Evolutionary conservation across 192 early-diverging fungal genomes (phyloP).

Genomic region (Hyaloraphidium curvatum): DNA sequence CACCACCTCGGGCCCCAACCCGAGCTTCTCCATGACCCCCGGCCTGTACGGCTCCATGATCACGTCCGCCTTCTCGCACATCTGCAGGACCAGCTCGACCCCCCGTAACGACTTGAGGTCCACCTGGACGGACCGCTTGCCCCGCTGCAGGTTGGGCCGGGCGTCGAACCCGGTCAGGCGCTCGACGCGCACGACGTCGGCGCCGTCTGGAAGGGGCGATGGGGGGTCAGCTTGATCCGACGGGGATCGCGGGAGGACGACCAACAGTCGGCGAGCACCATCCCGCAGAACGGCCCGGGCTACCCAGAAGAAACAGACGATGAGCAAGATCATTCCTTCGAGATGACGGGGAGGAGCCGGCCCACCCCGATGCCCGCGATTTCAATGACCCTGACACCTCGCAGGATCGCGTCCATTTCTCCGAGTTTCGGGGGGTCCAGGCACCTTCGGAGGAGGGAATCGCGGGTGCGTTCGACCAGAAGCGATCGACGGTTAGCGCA

Average conservation of each 20-base stretch:
- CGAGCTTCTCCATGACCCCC: slow-evolving; percentile 47
- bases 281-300: slow-evolving; percentile 41
- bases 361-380: slow-evolving; percentile 25
- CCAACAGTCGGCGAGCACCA: slow-evolving; percentile 34
- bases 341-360: neutral
- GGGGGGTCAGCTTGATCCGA: neutral
- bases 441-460: too few relatives aligned
- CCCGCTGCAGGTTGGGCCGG: slow-evolving; percentile 23
- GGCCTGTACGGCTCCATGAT: slow-evolving; percentile 47
- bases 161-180: slow-evolving; percentile 10
- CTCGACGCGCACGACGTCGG: slow-evolving; percentile 43
- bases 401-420: neutral
- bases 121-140: slow-evolving; percentile 39
- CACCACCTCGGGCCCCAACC: slow-evolving; percentile 35
- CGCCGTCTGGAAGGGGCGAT: slow-evolving; percentile 15
- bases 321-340: neutral
- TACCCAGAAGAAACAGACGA: slow-evolving; percentile 26
- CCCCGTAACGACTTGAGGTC: slow-evolving; percentile 31
- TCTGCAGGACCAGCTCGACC: slow-evolving; percentile 17
- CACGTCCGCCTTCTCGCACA: slow-evolving; percentile 32
- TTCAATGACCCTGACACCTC: slow-evolving; percentile 36
- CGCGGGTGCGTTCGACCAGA: too few relatives aligned
- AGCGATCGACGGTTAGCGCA: too few relatives aligned
- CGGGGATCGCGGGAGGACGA: neutral
- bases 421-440: too few relatives aligned